Conservation (phyloP, 2,329 filamentous ascomycete species). For the Fusarium sp. region DNA sequence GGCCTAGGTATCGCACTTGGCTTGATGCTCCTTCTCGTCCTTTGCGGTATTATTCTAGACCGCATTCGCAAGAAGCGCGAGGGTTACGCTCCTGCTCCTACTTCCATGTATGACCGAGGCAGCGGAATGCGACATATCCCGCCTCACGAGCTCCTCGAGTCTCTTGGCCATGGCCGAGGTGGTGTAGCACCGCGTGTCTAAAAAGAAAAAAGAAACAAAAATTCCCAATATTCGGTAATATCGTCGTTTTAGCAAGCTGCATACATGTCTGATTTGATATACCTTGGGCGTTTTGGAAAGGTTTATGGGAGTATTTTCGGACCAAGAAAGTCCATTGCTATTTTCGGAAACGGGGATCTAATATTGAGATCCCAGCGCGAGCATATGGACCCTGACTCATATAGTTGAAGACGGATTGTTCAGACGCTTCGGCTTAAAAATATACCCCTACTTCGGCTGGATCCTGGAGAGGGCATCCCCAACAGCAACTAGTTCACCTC, state of each 20-base stretch:
- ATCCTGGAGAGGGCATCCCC: constrained; percentile 33
- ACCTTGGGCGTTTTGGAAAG: constrained; percentile 56
- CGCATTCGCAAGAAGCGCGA: constrained; percentile 81
- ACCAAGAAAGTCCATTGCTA: constrained; percentile 34
- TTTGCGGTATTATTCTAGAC: constrained; percentile 80
- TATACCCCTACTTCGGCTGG: constrained; percentile 43
- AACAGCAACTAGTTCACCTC: constrained; percentile 15
- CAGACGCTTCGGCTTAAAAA: constrained; percentile 21
- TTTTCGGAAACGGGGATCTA: constrained; percentile 35
- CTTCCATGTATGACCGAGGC: constrained; percentile 71
- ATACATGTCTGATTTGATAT: constrained; percentile 46
- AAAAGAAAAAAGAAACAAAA: constrained; percentile 34
- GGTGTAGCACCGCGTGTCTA: constrained; percentile 67
- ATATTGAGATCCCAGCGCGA: constrained; percentile 29
- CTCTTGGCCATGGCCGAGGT: constrained; percentile 61
- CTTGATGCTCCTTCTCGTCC: constrained; percentile 81
- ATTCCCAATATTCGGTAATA: constrained; percentile 25
- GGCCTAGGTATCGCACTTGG: constrained; percentile 82
- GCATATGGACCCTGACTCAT: constrained; percentile 20
- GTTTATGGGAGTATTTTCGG: constrained; percentile 44
- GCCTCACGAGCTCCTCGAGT: constrained; percentile 70
- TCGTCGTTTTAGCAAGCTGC: constrained; percentile 48
- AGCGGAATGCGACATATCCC: constrained; percentile 71
- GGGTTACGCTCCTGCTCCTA: constrained; percentile 83
- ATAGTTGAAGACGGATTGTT: constrained; percentile 20